Evolutionary conservation across 331 rosid genomes (phyloP).

Genomic region (Pyrus hybrid): DNA sequence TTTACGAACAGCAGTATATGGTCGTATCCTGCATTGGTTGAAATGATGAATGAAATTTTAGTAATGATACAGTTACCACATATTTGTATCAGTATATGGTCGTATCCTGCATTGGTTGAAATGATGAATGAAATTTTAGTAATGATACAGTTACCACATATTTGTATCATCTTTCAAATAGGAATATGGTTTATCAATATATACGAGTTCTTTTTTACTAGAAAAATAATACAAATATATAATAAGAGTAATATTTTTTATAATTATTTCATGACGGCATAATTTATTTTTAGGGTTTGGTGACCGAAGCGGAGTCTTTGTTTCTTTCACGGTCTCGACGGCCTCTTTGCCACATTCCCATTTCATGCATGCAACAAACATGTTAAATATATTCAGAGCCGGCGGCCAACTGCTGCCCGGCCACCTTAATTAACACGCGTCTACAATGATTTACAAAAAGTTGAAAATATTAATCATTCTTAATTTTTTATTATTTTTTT

Average conservation of each 20-base stretch:
- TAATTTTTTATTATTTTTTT: too few species aligned
- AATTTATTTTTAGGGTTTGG: neutral
- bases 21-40: too few species aligned
- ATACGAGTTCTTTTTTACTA: accelerated
- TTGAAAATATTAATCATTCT: too few species aligned
- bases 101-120: too few species aligned
- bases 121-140: too few species aligned
- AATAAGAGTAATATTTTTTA: too few species aligned
- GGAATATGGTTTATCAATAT: accelerated
- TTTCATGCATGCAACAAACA: neutral
- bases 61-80: too few species aligned
- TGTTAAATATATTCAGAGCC: neutral
- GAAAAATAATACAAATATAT: too few species aligned
- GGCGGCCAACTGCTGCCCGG: neutral
- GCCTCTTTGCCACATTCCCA: neutral
- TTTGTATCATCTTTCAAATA: too few species aligned
- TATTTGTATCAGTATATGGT: too few species aligned
- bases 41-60: too few species aligned
- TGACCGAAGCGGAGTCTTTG: neutral
- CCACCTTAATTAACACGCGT: neutral
- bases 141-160: too few species aligned
- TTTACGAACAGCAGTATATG: neutral
- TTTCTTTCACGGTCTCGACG: conserved; percentile 1
- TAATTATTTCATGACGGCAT: neutral
- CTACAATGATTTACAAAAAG: neutral